Conservation (phyloP, 2,329 filamentous ascomycete genomes). For the Arthroderma sp. region DNA sequence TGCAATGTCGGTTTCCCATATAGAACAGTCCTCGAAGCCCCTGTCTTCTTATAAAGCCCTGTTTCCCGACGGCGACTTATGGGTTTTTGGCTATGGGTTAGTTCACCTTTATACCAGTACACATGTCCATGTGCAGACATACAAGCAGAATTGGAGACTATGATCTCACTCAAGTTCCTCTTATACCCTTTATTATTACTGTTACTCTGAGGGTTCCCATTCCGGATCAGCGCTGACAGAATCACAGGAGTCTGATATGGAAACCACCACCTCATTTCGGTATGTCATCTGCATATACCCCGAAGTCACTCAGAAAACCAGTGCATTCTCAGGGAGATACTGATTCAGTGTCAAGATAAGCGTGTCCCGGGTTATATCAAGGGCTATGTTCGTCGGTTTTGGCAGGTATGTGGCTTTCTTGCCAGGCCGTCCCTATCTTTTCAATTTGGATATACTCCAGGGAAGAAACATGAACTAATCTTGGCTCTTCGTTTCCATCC, state of each 20-base stretch:
- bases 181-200: background rate
- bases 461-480: background rate
- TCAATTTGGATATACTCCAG: background rate
- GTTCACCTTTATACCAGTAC: slow-evolving; percentile 16
- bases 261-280: slow-evolving; percentile 94
- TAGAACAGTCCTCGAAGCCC: background rate
- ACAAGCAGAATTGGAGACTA: no score
- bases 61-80: slow-evolving; percentile 55
- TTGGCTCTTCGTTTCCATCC: background rate
- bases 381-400: slow-evolving; percentile 89
- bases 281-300: slow-evolving; percentile 30
- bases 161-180: background rate
- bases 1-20: background rate
- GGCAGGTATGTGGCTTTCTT: slow-evolving; percentile 59
- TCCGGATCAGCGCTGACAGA: no score
- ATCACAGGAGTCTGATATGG: slow-evolving; percentile 77
- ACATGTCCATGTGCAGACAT: background rate
- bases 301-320: background rate
- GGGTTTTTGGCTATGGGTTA: slow-evolving; percentile 95
- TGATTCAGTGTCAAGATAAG: slow-evolving; percentile 45
- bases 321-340: background rate
- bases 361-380: slow-evolving; percentile 80
- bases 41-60: slow-evolving; percentile 29
- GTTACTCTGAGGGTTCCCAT: no score
- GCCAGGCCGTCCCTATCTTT: background rate